Base-by-base conservation (phyloP, 202 grass and related monocot species). In the Musa balbisiana region DNA sequence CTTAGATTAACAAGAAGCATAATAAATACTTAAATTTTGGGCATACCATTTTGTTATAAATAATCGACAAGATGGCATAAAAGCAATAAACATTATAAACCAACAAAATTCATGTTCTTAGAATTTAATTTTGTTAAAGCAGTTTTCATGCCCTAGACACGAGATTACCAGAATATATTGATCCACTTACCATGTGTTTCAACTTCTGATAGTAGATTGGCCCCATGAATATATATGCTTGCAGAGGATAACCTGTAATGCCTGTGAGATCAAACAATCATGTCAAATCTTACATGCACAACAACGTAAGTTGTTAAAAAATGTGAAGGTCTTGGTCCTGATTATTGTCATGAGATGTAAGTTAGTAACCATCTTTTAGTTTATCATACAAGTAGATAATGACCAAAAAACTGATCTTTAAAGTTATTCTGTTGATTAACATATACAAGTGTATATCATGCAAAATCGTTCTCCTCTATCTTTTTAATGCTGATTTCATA, bases 141-240 rank as follows among this genome's bases (percentile, higher is more conserved):
- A 43, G 4, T 43, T 6, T 58, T 58, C 11, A 11, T 59, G 55
- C 55, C 19, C 10, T n/a, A 20, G 1, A 52, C 67, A 70, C 13
- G 11, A 22, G 8, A 51, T 10, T 15, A 58, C 11, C 2, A 59
- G 63, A 64, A 81, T 27, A 16, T 16, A 80, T 59, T 74, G 11
- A 62, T 74, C 78, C 77, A 73, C 51, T 49, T 87, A 98, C 94
- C 94, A 98, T 98, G 68, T 98, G 94, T 81, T 98, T 98, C 64
- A 98, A 79, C 78, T 98, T 98, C 76, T 94, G 94, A 78, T 94
- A 94, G 81, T 94, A 98, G 77, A 98, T 98, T 80, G 91, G 94
- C 64, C 94, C 94, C 88, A 98, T 98, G 78, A 98, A 98, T 63
- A 98, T 83, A 76, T 98, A 98, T 81, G 94, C 87, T 87, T 98